Evolutionary conservation across 2,329 filamentous ascomycete species (phyloP), one percentile per base, ranked within the genome.

Genomic region (Sarocladiaceae sp.): DNA sequence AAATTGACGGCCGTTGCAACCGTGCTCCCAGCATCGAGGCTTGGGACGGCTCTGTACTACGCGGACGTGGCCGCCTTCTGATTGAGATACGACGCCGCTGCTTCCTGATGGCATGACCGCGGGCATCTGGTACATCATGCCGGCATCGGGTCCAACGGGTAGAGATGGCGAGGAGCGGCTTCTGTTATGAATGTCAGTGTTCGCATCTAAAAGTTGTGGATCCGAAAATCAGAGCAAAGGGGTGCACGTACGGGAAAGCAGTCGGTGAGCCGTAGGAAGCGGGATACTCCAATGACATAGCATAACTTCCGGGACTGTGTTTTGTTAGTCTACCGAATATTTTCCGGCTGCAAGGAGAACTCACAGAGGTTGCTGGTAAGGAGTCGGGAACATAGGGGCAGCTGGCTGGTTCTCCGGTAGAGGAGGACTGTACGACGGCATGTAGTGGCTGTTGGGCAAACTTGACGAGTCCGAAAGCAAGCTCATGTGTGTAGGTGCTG

Each of bases 11-110:
- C 93, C 93, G 62, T 97, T 96, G 75, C 93, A 97, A 11, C 92
- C 93, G 64, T 97, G 93, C 55, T 97, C 93, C 89, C 90, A 97
- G 70, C 93, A 97, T 66, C 96, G 90, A 42, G 92, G 91, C 71
- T 96, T 96, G n/a, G 90, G 90, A 58, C 88, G 81, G 60, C 83
- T 85, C 66, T 88, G 86, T 17, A 91, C 78, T 15, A 91, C 82
- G 54, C 88, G 79, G 35, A 89, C 83, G 58, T 83, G 73, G 39
- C 73, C 65, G 33, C 68, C 66, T 56, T 74, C 70, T 56, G 71
- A 42, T 36, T 39, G 50, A 58, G 59, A 56, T 36, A 62, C 53
- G 13, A 4, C 26, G 20, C 26, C 28, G 54, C 63, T 64, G 36
- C 67, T 20, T n/a, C 40, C 66, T 20, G 68, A 62, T n/a, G 69